Base-by-base conservation (phyloP, 495 filamentous ascomycete species). In the Aspergillus kassunensis region DNA sequence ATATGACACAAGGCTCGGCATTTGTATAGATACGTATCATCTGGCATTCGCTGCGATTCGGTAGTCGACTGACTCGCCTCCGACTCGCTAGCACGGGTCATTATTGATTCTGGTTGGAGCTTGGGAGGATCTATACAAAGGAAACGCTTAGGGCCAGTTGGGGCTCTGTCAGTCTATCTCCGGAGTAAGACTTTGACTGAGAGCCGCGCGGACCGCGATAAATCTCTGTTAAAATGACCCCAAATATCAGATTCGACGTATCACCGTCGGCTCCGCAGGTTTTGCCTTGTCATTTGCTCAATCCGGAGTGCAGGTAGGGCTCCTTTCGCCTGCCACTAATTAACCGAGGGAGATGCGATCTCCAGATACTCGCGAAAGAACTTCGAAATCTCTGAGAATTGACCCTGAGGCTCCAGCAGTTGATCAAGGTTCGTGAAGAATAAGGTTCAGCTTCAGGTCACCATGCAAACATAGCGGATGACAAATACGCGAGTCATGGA, bases 201-300 rank as follows among this genome's bases (percentile, higher is more conserved):
- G 39, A 51, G 41, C 40, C 49, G 49, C 49, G 49, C 40, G 31
- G 41, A 37, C 44, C 45, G 52, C 52, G 52, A 54, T 24, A 31
- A 33, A 1, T 31, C 42, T 45, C 33, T 15, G 25, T 8, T 54
- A 21, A 12, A 24, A 34, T 48, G 18, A 37, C 37, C 44, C 44
- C 37, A 44, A 36, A 43, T 44, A 37, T 35, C 23, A 21, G 36
- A 36, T 55, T 55, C n/a, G 52, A 55, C 18, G 45, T 49, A 55
- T 52, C 49, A 52, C 27, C 40, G 3, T 12, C 4, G 11, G 31
- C 24, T 39, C 39, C 41, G 13, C 24, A 41, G 7, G 37, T 36
- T 34, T n/a, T n/a, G n/a, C n/a, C 24, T 27, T 27, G 24, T 27
- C 24, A 27, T 27, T 27, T 9, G 9, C n/a, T n/a, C n/a, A n/a